These are phyloP conservation scores for Lasiodiplodia sp. DNA, from an alignment of 2,329 filamentous ascomycete species.

Conservation along the genomic window DNA sequence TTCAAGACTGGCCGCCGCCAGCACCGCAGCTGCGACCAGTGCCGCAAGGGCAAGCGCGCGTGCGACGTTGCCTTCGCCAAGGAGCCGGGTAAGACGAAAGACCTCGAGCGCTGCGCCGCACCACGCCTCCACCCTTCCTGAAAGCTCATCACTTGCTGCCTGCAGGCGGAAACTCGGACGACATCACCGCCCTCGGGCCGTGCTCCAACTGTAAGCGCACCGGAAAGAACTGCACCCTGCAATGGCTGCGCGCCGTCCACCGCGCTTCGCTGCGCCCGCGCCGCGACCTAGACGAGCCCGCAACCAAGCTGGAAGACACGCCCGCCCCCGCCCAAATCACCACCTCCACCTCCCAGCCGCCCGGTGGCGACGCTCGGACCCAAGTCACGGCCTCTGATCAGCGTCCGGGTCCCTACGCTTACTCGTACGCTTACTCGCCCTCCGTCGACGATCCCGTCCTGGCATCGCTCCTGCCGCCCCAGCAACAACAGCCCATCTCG, in stretches of 20 bases:
- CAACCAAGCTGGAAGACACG: conserved; percentile 2
- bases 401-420: not conserved
- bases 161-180: conserved; percentile 38
- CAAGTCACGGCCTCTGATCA: not conserved
- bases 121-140: not conserved
- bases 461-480: not conserved
- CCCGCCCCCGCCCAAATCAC: not conserved
- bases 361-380: not conserved
- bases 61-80: conserved; percentile 52
- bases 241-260: conserved; percentile 48
- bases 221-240: conserved; percentile 54
- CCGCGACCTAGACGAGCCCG: conserved; percentile 3
- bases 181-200: conserved; percentile 43
- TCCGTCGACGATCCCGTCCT: conserved; percentile 18
- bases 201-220: conserved; percentile 55
- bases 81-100: conserved; percentile 33
- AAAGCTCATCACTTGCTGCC: not conserved
- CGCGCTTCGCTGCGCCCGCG: conserved; percentile 18
- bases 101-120: not conserved
- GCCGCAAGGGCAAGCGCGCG: conserved; percentile 54
- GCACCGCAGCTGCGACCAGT: conserved; percentile 56
- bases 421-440: conserved; percentile 24
- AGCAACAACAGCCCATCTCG: not conserved
- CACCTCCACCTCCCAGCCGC: not conserved
- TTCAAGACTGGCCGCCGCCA: conserved; percentile 50